Evolutionary conservation across 1,139 yeast species (phyloP).

Genomic region (Diutina pseudorugosa): DNA sequence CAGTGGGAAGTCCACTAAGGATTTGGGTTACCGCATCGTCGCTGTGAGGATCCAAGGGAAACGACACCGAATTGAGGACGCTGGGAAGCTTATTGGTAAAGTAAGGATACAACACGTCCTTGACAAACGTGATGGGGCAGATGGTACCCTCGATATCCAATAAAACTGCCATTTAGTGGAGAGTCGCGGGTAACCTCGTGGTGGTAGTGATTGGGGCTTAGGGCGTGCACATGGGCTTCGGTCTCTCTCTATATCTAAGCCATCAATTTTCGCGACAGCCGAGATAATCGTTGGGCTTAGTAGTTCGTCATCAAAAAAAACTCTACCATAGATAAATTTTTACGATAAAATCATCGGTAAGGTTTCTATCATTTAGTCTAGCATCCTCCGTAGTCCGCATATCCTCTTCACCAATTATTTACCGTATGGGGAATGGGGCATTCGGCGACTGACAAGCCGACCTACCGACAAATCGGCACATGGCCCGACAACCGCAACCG

Average conservation of each 20-base stretch:
- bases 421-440: too few species aligned
- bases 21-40: slow-evolving; percentile 15
- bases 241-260: too few species aligned
- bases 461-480: background rate
- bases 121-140: slow-evolving; percentile 82
- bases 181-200: background rate
- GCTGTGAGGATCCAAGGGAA: slow-evolving; percentile 16
- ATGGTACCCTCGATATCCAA: slow-evolving; percentile 88
- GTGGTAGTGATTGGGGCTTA: background rate
- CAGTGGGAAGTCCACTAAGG: slow-evolving; percentile 33
- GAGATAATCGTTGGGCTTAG: background rate
- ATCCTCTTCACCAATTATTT: too few species aligned
- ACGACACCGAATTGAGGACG: slow-evolving; percentile 6
- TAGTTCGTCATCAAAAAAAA: too few species aligned
- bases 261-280: too few species aligned
- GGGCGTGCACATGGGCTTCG: background rate
- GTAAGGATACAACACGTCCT: slow-evolving; percentile 49
- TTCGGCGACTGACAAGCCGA: too few species aligned
- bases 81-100: slow-evolving; percentile 22
- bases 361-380: too few species aligned
- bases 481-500: background rate
- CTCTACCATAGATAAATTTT: too few species aligned
- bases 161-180: slow-evolving; percentile 14
- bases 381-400: too few species aligned
- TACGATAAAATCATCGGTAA: too few species aligned